A percentile compares a stretch with the other conserved stretches of the same genome.
Evolutionary conservation across 371 early-diverging fungal genomes (phyloP).

Genomic region (Nosema granulosis): DNA sequence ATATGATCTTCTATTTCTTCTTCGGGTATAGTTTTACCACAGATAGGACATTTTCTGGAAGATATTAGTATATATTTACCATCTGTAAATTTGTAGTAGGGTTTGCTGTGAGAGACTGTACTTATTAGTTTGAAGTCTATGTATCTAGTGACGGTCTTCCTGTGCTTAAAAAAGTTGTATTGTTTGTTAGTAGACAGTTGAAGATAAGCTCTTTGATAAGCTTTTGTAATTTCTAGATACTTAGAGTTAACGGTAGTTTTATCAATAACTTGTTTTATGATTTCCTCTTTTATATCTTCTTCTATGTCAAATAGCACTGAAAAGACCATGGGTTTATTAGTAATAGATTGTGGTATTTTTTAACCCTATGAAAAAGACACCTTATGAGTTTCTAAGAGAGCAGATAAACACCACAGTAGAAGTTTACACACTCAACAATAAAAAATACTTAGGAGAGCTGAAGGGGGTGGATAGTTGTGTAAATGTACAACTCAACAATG

Average conservation of each 20-base stretch:
- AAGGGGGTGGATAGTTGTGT: conserved; percentile 38
- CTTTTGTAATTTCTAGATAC: not conserved
- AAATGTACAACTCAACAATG: conserved; percentile 22
- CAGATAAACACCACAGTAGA: not conserved
- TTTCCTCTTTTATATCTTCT: conserved; percentile 2
- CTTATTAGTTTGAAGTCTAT: not conserved
- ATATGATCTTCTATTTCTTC: conserved; percentile 1
- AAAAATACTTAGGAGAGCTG: conserved; percentile 12
- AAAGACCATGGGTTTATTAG: not conserved
- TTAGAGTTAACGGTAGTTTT: not conserved
- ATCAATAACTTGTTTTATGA: not conserved
- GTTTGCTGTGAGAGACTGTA: not conserved
- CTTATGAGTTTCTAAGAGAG: not conserved
- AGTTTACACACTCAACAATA: conserved; percentile 25
- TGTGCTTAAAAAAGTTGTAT: conserved; percentile 15
- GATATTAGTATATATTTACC: not conserved
- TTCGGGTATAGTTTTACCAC: not conserved
- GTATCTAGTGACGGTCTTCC: not conserved
- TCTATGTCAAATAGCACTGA: conserved; percentile 6
- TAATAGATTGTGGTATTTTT: too few relatives aligned
- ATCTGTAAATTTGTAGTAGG: not conserved
- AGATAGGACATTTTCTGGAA: conserved; percentile 18
- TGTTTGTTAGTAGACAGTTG: not conserved
- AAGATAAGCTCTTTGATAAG: not conserved
- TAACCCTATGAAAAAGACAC: not conserved